Percentiles rank a stretch among this genome's conserved stretches.
Conservation (phyloP, 2,329 filamentous ascomycete species). For the Penicillium sclerotigenum region DNA sequence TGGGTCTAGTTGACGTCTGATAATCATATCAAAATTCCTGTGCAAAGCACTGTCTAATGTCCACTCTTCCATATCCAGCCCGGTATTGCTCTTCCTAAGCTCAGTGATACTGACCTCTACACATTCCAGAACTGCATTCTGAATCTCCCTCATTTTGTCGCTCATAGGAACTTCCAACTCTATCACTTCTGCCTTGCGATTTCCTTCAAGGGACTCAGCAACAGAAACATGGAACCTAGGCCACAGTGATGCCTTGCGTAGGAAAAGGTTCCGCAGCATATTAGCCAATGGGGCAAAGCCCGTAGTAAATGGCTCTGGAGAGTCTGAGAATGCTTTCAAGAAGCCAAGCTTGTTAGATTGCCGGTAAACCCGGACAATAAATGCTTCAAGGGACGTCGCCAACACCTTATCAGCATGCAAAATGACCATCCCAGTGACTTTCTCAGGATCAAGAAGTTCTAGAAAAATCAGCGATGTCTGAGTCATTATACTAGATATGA, state of each 20-base stretch:
- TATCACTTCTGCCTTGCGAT: conserved; percentile 91
- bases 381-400: conserved; percentile 87
- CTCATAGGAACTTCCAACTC: conserved; percentile 97
- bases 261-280: conserved; percentile 89
- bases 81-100: conserved; percentile 83
- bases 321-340: conserved; percentile 92
- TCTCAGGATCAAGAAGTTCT: conserved; percentile 71
- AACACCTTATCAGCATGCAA: conserved; percentile 81
- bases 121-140: conserved; percentile 91
- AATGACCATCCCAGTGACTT: conserved; percentile 80
- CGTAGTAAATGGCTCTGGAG: conserved; percentile 81
- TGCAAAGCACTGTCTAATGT: conserved; percentile 89
- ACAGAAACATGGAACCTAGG: conserved; percentile 91
- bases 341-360: conserved; percentile 94
- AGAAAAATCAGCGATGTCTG: conserved; percentile 13
- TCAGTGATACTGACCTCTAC: conserved; percentile 93
- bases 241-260: conserved; percentile 85
- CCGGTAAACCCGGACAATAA: conserved; percentile 88
- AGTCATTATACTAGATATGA: not conserved
- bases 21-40: conserved; percentile 84
- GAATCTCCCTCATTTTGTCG: conserved; percentile 86
- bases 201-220: conserved; percentile 82
- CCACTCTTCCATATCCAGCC: conserved; percentile 95
- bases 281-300: conserved; percentile 84
- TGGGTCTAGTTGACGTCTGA: conserved; percentile 85